phyloP scores from a whole-genome alignment of 495 filamentous ascomycete species.

The Penicillium crystallinum region DNA sequence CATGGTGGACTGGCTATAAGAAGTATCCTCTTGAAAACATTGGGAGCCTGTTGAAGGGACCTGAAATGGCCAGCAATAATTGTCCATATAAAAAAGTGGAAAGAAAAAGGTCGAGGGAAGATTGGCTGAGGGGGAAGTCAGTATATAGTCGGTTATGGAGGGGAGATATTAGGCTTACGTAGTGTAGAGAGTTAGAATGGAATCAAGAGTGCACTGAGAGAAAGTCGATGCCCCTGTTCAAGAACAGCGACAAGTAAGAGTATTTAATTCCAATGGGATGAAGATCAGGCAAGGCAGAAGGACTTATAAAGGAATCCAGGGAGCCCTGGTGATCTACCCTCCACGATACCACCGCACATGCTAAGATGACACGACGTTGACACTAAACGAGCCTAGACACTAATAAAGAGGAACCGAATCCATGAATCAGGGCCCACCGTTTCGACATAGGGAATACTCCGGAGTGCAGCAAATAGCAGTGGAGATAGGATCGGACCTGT shows the following conservation, averaged over 20 bases:
- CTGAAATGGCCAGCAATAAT: constrained; percentile 28
- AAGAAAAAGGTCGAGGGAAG: background rate
- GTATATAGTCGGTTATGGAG: background rate
- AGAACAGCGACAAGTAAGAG: constrained; percentile 13
- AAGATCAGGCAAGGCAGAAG: constrained; percentile 6
- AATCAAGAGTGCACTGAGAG: background rate
- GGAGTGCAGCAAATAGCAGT: constrained; percentile 9
- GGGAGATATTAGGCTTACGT: background rate
- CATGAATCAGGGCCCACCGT: constrained; percentile 31
- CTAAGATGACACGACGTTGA: constrained; percentile 45
- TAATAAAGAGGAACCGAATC: constrained; percentile 18
- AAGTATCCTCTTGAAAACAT: constrained; percentile 22
- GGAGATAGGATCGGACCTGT: constrained; percentile 16
- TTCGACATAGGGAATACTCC: constrained; percentile 19
- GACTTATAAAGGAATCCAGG: constrained; percentile 24
- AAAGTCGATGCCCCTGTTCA: constrained; percentile 9
- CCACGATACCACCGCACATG: constrained; percentile 39
- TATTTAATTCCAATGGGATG: constrained; percentile 6
- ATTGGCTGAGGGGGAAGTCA: background rate
- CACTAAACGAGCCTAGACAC: constrained; percentile 34
- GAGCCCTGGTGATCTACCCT: constrained; percentile 33
- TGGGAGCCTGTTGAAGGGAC: constrained; percentile 28
- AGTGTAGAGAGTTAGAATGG: background rate
- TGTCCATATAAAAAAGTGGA: constrained; percentile 27
- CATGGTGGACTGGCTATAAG: constrained; percentile 21